Evolutionary conservation across 2,329 filamentous ascomycete species (phyloP), one percentile per base, ranked within the genome.

Genomic region (Xylaria sp.): DNA sequence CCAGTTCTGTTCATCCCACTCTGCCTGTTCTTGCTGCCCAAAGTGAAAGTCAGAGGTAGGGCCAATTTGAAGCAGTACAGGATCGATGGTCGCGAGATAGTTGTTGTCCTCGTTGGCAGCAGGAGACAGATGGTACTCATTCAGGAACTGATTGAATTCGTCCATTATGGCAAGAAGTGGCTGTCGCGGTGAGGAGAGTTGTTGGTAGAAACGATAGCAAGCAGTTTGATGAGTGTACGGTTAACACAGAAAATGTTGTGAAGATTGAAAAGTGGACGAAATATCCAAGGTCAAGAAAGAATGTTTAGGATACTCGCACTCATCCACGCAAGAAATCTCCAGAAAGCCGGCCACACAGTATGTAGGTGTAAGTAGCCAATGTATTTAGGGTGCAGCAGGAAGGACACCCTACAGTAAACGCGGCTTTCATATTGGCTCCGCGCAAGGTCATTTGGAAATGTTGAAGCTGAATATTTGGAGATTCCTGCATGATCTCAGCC

Each of bases 311-410:
- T 39, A 44, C 34, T 46, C 10, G 20, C 15, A 15, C 20, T 44
- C 32, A 10, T 32, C 7, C 3, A 20, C 18, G 4, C 20, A 12
- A 48, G 1, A 15, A 28, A 15, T 4, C 48, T 51, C 48, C 48
- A 2, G n/a, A 20, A 18, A 7, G 13, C 25, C 6, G 10, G 20
- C 51, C 13, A 52, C 18, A 54, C 60, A 54, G 50, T 54, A 25
- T 37, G 44, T 6, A 25, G 32, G n/a, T 41, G 13, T 20, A 61
- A 41, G 32, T 3, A 10, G n/a, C n/a, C 7, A 20, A 20, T 1
- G 7, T 10, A 3, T 9, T 52, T 63, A 55, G 60, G 60, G 60
- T 63, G 60, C 50, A 63, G 51, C 23, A 56, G n/a, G 12, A 32
- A 7, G 20, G n/a, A 23, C 15, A 9, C 50, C 39, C 12, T 15